Percentiles rank a stretch among this genome's conserved stretches.
Conservation (phyloP, 306 rosid species). For the Cercis canadensis region DNA sequence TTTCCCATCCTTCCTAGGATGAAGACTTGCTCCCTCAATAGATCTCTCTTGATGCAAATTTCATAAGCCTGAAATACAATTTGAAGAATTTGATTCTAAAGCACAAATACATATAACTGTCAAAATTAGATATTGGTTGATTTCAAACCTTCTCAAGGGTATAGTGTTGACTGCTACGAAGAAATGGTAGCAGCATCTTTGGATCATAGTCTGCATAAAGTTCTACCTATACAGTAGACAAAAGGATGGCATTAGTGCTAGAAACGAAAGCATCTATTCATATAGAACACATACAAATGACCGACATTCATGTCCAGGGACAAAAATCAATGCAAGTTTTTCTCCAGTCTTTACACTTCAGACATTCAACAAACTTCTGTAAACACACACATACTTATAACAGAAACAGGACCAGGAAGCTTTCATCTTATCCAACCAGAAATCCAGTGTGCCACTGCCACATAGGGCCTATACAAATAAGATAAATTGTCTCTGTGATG, state of each 20-base stretch:
- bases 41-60: conserved; percentile 68
- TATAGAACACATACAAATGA: conserved; percentile 15
- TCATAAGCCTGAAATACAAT: conserved; percentile 80
- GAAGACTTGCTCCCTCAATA: conserved; percentile 89
- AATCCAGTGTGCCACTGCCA: too few species aligned
- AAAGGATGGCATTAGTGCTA: conserved; percentile 28
- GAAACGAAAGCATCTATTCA: conserved; percentile 19
- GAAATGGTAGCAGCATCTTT: conserved; percentile 92
- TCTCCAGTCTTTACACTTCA: too few species aligned
- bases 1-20: conserved; percentile 99
- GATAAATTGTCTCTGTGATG: too few species aligned
- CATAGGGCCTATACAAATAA: too few species aligned
- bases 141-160: conserved; percentile 90
- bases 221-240: conserved; percentile 67
- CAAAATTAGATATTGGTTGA: conserved; percentile 34
- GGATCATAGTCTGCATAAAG: conserved; percentile 95
- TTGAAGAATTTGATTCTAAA: conserved; percentile 33
- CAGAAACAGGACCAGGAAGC: too few species aligned
- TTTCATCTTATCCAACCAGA: too few species aligned
- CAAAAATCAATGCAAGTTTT: background rate
- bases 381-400: too few species aligned
- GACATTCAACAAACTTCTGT: too few species aligned
- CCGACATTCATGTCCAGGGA: conserved; percentile 13
- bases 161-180: conserved; percentile 95
- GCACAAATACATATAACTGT: conserved; percentile 26